Base-by-base conservation (phyloP, 208 protist genomes). In the Trypanosoma vivax region DNA sequence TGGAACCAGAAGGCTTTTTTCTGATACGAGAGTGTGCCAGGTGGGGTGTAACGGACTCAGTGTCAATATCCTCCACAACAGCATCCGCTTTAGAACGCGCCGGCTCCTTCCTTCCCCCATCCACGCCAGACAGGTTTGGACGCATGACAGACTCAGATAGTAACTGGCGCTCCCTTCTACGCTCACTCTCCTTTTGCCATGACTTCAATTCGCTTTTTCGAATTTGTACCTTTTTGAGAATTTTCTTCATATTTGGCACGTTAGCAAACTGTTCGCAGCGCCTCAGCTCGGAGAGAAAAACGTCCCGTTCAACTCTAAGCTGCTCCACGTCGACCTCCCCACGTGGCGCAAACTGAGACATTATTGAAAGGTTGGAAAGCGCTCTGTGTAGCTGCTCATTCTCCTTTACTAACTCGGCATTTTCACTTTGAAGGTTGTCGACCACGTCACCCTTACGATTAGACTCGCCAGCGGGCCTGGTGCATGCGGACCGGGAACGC, bases 341-440 rank as follows among this genome's bases (percentile, higher is more conserved):
- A n/a, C 51, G 43, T 21, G 47, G 48, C 18, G 47, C 39, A 10
- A 24, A 43, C 13, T 23, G 27, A 50, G 50, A 66, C 25, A 66
- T 16, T 1, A 18, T 4, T 9, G 60, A 66, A 38, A 66, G 35
- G 37, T 52, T 60, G 1, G 42, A 50, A 14, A 66, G 39, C 3
- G 50, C 42, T 18, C 31, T 16, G 14, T 50, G 50, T 24, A 58
- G 41, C 9, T 56, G 23, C 25, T 41, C 11, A 18, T 39, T 35
- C 19, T 45, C 40, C 37, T 66, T 50, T 24, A 18, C 25, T 2
- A 66, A 27, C 9, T 24, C 46, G 27, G 27, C 39, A 24, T 50
- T 53, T 30, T 58, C 40, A 35, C 47, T 40, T 41, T 45, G 38
- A 21, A 53, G 51, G 42, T 53, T 47, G 25, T 37, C 40, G 10